Evolutionary conservation across 257 asterid genomes (phyloP).

Genomic region (Nicotiana obtusifolia): DNA sequence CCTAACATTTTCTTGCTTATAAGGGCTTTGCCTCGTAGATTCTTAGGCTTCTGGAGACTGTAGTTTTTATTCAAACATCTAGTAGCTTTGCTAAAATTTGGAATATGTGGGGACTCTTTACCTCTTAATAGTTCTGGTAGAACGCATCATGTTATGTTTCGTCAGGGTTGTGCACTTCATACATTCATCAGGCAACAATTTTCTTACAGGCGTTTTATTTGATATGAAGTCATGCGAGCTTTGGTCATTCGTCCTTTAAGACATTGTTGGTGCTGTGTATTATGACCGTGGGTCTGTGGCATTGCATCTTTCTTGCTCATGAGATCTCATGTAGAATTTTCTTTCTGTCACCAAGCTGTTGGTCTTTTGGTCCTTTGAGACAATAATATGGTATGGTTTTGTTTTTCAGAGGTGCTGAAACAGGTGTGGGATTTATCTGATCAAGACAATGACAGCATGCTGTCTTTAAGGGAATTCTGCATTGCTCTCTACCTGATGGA

Average conservation of each 20-base stretch:
- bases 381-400: slow-evolving; percentile 17
- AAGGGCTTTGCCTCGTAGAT: background rate
- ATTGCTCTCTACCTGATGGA: slow-evolving; percentile 95
- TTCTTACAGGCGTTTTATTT: background rate
- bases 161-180: background rate
- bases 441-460: slow-evolving; percentile 97
- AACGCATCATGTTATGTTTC: background rate
- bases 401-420: slow-evolving; percentile 72
- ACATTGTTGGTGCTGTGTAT: background rate
- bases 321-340: background rate
- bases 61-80: background rate
- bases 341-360: background rate
- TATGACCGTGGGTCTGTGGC: slow-evolving; percentile 2
- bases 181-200: background rate
- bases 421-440: slow-evolving; percentile 99
- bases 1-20: background rate
- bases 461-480: slow-evolving; percentile 87
- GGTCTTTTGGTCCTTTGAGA: background rate
- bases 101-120: background rate
- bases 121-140: background rate
- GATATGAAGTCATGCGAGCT: too few species aligned
- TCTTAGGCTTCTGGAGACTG: background rate
- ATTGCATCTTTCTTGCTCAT: background rate
- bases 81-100: background rate
- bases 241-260: background rate